phyloP scores from a whole-genome alignment of 768 basidiomycete genomes.

The Tephrocybe sp. region DNA sequence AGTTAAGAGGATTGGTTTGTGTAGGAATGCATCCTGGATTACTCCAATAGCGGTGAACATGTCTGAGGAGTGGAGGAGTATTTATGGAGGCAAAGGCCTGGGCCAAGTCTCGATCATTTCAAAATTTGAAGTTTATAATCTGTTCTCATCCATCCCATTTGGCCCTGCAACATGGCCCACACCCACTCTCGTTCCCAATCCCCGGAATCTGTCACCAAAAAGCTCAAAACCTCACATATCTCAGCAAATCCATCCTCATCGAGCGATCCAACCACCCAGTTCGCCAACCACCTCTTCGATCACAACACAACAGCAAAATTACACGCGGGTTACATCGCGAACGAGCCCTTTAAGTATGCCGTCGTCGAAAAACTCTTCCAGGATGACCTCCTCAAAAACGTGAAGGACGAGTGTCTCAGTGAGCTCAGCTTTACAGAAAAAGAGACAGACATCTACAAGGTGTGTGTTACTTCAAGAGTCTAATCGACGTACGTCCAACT shows the following conservation, averaged over 20 bases:
- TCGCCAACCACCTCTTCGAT: slow-evolving; percentile 58
- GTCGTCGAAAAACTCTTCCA: slow-evolving; percentile 81
- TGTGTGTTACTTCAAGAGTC: slow-evolving; percentile 26
- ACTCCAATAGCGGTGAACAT: too few species aligned
- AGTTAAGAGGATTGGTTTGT: too few species aligned
- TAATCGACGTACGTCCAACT: slow-evolving; percentile 8
- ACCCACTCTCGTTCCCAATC: slow-evolving; percentile 29
- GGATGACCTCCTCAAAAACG: slow-evolving; percentile 75
- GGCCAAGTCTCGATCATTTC: slow-evolving; percentile 16
- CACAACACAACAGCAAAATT: slow-evolving; percentile 55
- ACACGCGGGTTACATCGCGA: slow-evolving; percentile 52
- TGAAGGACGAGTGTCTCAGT: slow-evolving; percentile 80
- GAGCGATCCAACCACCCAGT: slow-evolving; percentile 38
- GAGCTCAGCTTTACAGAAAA: slow-evolving; percentile 88
- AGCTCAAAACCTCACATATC: slow-evolving; percentile 28
- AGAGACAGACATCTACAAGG: slow-evolving; percentile 99
- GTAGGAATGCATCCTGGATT: too few species aligned
- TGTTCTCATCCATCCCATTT: neutral
- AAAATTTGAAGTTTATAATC: slow-evolving; percentile 13
- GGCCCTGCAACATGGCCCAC: slow-evolving; percentile 23
- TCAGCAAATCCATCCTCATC: slow-evolving; percentile 6
- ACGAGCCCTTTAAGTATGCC: slow-evolving; percentile 79
- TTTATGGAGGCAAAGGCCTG: too few species aligned
- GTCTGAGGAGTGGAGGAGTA: too few species aligned
- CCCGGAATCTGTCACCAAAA: slow-evolving; percentile 24